Conservation (phyloP, 176 grass and related monocot species). For the Tillandsia leiboldiana region DNA sequence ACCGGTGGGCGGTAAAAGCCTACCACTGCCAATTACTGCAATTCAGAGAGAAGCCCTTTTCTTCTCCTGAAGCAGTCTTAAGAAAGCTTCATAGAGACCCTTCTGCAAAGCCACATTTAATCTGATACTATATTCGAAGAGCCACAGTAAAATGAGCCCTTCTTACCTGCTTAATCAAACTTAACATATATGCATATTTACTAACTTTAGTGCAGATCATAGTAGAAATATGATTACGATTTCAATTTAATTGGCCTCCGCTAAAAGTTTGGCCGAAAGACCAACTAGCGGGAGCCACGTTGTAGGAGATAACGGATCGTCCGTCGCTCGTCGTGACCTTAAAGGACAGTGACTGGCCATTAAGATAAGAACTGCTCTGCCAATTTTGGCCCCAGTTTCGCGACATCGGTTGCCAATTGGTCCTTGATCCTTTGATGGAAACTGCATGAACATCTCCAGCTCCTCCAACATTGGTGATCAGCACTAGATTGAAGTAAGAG, state of each 20-base stretch:
- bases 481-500: constrained; percentile 68
- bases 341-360: constrained; percentile 51
- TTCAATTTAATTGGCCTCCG: constrained; percentile 47
- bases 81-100: not conserved
- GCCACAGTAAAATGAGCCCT: constrained; percentile 31
- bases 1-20: constrained; percentile 18
- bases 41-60: constrained; percentile 9
- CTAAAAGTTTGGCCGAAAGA: constrained; percentile 73
- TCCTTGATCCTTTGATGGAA: constrained; percentile 34
- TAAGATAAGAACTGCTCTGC: constrained; percentile 56
- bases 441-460: constrained; percentile 53
- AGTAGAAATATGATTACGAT: not conserved
- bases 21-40: constrained; percentile 20
- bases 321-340: constrained; percentile 40
- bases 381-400: constrained; percentile 83
- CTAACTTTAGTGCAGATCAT: not conserved
- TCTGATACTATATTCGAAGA: not conserved
- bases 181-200: constrained; percentile 23
- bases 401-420: constrained; percentile 50
- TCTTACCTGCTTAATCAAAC: constrained; percentile 48
- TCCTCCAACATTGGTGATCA: constrained; percentile 62
- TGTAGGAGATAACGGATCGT: constrained; percentile 44
- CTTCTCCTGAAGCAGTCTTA: constrained; percentile 10
- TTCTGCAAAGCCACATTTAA: not conserved
- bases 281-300: constrained; percentile 44